Percentiles rank a stretch among this genome's conserved stretches.
Evolutionary conservation across 2,329 filamentous ascomycete species (phyloP).

Genomic region (Diaporthe destruens): DNA sequence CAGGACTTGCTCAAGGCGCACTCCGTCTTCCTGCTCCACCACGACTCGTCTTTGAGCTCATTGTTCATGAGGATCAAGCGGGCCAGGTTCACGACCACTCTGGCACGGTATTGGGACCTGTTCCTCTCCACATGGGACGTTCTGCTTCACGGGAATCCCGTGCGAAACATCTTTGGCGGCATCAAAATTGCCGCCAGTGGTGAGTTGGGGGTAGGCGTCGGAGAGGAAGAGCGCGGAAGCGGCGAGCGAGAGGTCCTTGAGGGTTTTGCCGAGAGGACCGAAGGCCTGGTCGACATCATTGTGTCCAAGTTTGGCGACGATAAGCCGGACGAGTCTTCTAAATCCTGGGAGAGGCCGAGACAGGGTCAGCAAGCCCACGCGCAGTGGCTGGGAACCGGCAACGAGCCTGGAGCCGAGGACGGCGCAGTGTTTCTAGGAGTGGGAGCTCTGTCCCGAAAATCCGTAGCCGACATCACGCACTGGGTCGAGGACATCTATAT

Average conservation of each 20-base stretch:
- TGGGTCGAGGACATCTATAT: slow-evolving; percentile 93
- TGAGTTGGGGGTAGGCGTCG: slow-evolving; percentile 92
- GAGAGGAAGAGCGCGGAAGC: slow-evolving; percentile 94
- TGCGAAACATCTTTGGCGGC: slow-evolving; percentile 81
- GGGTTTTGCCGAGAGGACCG: slow-evolving; percentile 82
- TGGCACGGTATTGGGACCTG: slow-evolving; percentile 85
- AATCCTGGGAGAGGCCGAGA: slow-evolving; percentile 45
- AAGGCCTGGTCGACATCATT: slow-evolving; percentile 88
- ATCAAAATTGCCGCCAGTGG: slow-evolving; percentile 91
- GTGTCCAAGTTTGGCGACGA: slow-evolving; percentile 85
- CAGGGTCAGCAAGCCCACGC: slow-evolving; percentile 45
- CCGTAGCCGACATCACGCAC: slow-evolving; percentile 78
- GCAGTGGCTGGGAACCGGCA: slow-evolving; percentile 81
- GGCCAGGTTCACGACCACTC: slow-evolving; percentile 75
- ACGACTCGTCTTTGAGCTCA: slow-evolving; percentile 79
- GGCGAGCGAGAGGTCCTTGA: slow-evolving; percentile 94
- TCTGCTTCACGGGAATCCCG: slow-evolving; percentile 89
- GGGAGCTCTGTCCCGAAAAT: slow-evolving; percentile 78
- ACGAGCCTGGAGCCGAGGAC: slow-evolving; percentile 77
- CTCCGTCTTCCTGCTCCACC: slow-evolving; percentile 86
- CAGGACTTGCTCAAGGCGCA: slow-evolving; percentile 88
- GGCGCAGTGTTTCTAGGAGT: slow-evolving; percentile 89
- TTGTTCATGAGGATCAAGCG: slow-evolving; percentile 76
- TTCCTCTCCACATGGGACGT: slow-evolving; percentile 85
- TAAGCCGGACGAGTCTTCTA: slow-evolving; percentile 48